Evolutionary conservation across 345 rosid species (phyloP).

Genomic region (Lenwebbia sp.): DNA sequence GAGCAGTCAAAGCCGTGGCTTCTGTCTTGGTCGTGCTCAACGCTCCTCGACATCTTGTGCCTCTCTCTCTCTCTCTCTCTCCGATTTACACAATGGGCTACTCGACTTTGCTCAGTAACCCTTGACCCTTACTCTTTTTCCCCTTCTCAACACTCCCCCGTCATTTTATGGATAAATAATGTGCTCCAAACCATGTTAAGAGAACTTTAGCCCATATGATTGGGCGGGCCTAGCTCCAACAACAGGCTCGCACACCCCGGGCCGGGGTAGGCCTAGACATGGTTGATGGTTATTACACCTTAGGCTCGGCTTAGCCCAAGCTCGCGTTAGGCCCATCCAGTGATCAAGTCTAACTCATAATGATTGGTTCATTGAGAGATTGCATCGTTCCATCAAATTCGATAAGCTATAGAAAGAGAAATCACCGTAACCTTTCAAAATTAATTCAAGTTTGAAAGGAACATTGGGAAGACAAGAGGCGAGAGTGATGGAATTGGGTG

Average conservation of each 20-base stretch:
- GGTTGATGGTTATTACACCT: not conserved
- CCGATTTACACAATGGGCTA: too few species aligned
- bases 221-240: not conserved
- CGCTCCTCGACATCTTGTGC: too few species aligned
- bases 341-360: not conserved
- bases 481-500: not conserved
- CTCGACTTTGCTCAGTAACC: too few species aligned
- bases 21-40: too few species aligned
- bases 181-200: not conserved
- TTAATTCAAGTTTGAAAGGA: not conserved
- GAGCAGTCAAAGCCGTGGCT: too few species aligned
- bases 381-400: not conserved
- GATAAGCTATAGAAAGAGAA: not conserved
- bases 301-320: not conserved
- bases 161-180: not conserved
- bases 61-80: too few species aligned
- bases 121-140: too few species aligned
- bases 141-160: too few species aligned
- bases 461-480: not conserved
- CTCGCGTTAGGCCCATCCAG: rapidly evolving
- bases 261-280: not conserved
- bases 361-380: not conserved
- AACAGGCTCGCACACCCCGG: not conserved
- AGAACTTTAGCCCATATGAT: not conserved
- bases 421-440: not conserved